phyloP scores from a whole-genome alignment of 805 yeast species.

The Saccharomycodes ludwigii region DNA sequence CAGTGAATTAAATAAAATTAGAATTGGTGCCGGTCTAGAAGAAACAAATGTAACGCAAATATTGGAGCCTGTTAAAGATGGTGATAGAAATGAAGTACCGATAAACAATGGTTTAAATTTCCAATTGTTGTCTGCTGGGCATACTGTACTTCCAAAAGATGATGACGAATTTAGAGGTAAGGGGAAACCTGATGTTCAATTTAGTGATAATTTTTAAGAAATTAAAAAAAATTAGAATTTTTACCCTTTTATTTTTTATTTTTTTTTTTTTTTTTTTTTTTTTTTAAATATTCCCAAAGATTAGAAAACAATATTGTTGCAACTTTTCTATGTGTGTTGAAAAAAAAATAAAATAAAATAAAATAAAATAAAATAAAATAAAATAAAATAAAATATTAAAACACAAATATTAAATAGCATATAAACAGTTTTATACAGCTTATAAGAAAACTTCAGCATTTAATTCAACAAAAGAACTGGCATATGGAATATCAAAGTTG shows the following conservation, averaged over 20 bases:
- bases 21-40: too few relatives aligned
- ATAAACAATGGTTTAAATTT: too few relatives aligned
- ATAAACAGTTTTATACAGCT: constrained; percentile 1
- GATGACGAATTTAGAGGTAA: constrained; percentile 15
- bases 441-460: constrained; percentile 80
- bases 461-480: constrained; percentile 84
- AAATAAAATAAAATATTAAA: too few relatives aligned
- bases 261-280: constrained; percentile 3
- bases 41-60: too few relatives aligned
- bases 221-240: neutral
- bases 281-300: neutral
- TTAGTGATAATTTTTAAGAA: constrained; percentile 19
- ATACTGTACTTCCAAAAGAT: constrained; percentile 18
- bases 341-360: too few relatives aligned
- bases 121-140: constrained; percentile 18
- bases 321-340: too few relatives aligned
- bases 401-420: neutral
- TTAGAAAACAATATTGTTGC: neutral
- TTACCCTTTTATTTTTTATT: constrained; percentile 8
- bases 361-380: too few relatives aligned
- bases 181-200: constrained; percentile 12
- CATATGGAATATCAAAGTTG: constrained; percentile 81
- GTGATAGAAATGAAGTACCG: too few relatives aligned
- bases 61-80: too few relatives aligned
- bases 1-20: neutral